Base-by-base conservation (phyloP, 305 asterid genomes). In the Fraxinus ornus region DNA sequence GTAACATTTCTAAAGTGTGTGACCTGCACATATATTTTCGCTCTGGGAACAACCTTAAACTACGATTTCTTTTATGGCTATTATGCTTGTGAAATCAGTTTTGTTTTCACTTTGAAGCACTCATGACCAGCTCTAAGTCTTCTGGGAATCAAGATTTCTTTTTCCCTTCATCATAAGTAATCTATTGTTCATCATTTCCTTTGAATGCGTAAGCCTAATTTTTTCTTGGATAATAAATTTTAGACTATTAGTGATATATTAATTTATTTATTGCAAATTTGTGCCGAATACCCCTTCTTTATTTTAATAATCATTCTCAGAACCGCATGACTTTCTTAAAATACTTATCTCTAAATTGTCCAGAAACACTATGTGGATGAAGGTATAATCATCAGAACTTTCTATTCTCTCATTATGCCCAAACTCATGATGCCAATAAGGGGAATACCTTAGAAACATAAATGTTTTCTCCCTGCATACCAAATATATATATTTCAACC, bases 1-100 rank as follows among this genome's bases (percentile, higher is more conserved):
- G 99, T 95, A 92, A 47, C 77, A 52, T 82, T 85, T 76, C 64
- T 76, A 70, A 8, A 17, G 68, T 68, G n/a, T 33, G 33, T 80
- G 39, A 13, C 36, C 36, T 68, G 60, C 60, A 68, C 8, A 21
- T 64, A 24, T 64, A 4, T 73, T 24, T 26, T 76, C 68, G 57
- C 5, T 10, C 41, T 60, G 19, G 28, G 41, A 77, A 77, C 21
- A 66, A 60, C 76, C 17, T 5, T 33, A 19, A 8, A 64, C n/a
- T 80, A n/a, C 8, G 36, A 57, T 80, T 10, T n/a, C 32, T 52
- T 72, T 72, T 37, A 32, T 75, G 60, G 80, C 66, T 78, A 72
- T 55, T 39, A 60, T 79, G 66, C 81, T 41, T 75, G 36, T 79
- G 21, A 9, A 17, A 32, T 13, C 68, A 71, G 75, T 55, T 72